Evolutionary conservation across 768 basidiomycete species (phyloP).

Genomic region (Pleurotus sapidus): DNA sequence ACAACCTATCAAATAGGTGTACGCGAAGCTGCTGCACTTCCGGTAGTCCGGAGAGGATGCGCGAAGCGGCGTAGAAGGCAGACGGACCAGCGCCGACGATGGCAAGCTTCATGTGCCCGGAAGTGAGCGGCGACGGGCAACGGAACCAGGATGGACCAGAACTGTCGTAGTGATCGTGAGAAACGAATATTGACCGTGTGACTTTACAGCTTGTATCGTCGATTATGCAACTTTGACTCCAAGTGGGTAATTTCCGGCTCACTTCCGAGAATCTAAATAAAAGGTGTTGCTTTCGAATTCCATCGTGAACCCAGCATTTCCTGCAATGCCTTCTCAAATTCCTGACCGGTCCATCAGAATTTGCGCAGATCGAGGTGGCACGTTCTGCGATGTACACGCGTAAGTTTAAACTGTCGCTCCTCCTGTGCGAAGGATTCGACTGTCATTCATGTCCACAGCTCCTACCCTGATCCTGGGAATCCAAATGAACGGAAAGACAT

Average conservation of each 20-base stretch:
- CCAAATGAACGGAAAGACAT: constrained; percentile 64
- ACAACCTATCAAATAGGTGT: constrained; percentile 89
- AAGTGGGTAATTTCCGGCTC: no score
- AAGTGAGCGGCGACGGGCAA: no score
- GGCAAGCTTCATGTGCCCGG: constrained; percentile 62
- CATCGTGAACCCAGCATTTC: no score
- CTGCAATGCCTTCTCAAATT: constrained; percentile 24
- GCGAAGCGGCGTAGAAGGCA: constrained; percentile 91
- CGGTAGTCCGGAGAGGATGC: constrained; percentile 58
- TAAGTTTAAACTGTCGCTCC: constrained; percentile 27
- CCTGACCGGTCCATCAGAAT: constrained; percentile 81
- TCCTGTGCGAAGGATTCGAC: no score
- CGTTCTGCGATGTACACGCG: constrained; percentile 90
- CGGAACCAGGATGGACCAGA: no score
- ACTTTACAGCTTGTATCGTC: no score
- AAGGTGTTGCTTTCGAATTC: no score
- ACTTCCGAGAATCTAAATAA: no score
- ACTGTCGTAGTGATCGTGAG: no score
- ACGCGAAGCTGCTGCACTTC: constrained; percentile 38
- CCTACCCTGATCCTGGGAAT: constrained; percentile 71
- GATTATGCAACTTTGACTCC: no score
- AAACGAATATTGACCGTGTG: no score
- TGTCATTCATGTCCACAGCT: constrained; percentile 33
- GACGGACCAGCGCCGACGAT: constrained; percentile 94
- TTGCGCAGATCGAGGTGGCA: constrained; percentile 88